Evolutionary conservation across 2,329 filamentous ascomycete species (phyloP).

Genomic region (Aureobasidium sp.): DNA sequence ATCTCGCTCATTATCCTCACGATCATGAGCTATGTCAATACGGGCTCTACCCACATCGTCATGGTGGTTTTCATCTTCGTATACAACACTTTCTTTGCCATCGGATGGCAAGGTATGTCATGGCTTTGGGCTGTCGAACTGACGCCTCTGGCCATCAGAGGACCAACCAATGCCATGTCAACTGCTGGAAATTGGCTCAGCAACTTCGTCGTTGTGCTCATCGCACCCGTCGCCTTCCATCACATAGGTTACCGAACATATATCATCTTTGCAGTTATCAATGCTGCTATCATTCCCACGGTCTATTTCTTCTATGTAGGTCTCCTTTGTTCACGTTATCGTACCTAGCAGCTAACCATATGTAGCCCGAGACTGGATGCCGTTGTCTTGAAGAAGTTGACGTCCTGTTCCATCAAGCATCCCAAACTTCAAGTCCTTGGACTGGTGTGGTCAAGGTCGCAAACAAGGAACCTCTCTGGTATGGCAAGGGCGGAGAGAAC

Average conservation of each 20-base stretch:
- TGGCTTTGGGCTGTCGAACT: slow-evolving; percentile 59
- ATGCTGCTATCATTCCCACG: slow-evolving; percentile 22
- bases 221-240: slow-evolving; percentile 23
- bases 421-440: slow-evolving; percentile 40
- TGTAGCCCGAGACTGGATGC: slow-evolving; percentile 52
- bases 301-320: not conserved
- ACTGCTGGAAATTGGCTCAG: slow-evolving; percentile 56
- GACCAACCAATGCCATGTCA: slow-evolving; percentile 56
- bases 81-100: slow-evolving; percentile 56
- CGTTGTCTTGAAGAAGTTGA: slow-evolving; percentile 61
- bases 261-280: slow-evolving; percentile 35
- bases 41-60: slow-evolving; percentile 48
- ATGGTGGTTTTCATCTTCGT: slow-evolving; percentile 64
- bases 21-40: slow-evolving; percentile 34
- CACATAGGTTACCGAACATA: slow-evolving; percentile 24
- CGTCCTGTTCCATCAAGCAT: slow-evolving; percentile 50
- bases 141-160: slow-evolving; percentile 51
- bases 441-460: slow-evolving; percentile 47
- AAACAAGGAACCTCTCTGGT: slow-evolving; percentile 47
- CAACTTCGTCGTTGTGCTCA: slow-evolving; percentile 40
- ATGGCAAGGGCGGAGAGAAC: slow-evolving; percentile 50
- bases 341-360: not conserved
- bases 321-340: not conserved
- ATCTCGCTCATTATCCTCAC: slow-evolving; percentile 30
- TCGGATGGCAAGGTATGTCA: slow-evolving; percentile 54